These are phyloP conservation scores for Sporisorium sorghi DNA, from an alignment of 1,284 basidiomycete species.

Conservation along the genomic window DNA sequence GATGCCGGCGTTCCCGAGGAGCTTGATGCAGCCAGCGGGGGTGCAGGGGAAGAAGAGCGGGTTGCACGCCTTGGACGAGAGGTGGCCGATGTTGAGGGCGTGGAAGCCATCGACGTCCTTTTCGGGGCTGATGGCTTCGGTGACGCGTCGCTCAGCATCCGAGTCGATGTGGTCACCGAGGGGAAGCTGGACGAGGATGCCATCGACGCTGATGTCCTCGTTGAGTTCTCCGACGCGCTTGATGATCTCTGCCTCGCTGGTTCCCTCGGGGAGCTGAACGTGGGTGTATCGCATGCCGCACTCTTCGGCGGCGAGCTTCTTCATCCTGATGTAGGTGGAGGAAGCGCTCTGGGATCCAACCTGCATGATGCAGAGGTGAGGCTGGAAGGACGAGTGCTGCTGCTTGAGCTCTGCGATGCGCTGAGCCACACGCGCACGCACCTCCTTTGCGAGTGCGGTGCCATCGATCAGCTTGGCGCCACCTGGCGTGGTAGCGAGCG, in stretches of 20 bases:
- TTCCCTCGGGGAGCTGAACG: constrained; percentile 77
- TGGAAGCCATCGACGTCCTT: constrained; percentile 99
- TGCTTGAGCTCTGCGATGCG: constrained; percentile 63
- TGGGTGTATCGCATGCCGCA: constrained; percentile 91
- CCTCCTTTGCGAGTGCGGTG: constrained; percentile 85
- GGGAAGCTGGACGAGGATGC: constrained; percentile 97
- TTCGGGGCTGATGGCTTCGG: constrained; percentile 90
- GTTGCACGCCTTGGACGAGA: constrained; percentile 87
- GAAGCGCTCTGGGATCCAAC: constrained; percentile 92
- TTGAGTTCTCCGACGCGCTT: constrained; percentile 84
- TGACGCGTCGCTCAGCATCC: constrained; percentile 88
- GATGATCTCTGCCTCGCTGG: constrained; percentile 81
- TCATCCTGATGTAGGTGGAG: constrained; percentile 95
- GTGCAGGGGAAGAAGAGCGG: constrained; percentile 96
- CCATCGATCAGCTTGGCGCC: constrained; percentile 81
- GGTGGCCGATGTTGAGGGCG: constrained; percentile 96
- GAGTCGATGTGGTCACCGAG: constrained; percentile 85
- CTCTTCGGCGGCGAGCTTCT: constrained; percentile 93
- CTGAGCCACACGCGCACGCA: constrained; percentile 58
- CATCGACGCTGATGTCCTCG: constrained; percentile 83
- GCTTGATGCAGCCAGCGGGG: constrained; percentile 88
- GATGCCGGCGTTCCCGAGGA: constrained; percentile 86
- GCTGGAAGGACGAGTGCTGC: constrained; percentile 83
- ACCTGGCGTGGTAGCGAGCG: constrained; percentile 52
- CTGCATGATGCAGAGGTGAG: constrained; percentile 91